A percentile compares a stretch with the other conserved stretches of the same genome.
Conservation (phyloP, 202 grass and related monocot species). For the Saccharum hybrid region DNA sequence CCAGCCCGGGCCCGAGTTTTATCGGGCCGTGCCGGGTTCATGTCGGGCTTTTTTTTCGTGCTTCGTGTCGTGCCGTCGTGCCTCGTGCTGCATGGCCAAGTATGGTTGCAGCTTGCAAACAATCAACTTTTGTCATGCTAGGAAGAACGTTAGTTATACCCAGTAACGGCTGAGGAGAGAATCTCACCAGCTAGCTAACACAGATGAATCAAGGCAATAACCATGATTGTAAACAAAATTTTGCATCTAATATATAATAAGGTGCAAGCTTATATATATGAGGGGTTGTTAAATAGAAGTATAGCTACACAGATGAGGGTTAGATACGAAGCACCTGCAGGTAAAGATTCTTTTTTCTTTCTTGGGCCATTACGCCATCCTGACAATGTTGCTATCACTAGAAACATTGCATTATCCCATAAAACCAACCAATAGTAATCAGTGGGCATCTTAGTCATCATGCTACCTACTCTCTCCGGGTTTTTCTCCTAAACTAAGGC, state of each 20-base stretch:
- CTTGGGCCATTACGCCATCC: constrained; percentile 39
- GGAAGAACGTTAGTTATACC: constrained; percentile 6
- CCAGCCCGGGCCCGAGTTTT: too few species aligned
- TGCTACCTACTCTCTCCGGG: constrained; percentile 43
- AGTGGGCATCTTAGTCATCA: constrained; percentile 55
- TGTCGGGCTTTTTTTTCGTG: too few species aligned
- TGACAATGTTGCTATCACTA: constrained; percentile 47
- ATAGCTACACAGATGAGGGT: constrained; percentile 31
- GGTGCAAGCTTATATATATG: background rate
- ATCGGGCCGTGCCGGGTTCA: too few species aligned
- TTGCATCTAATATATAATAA: constrained; percentile 4
- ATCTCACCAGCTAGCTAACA: background rate
- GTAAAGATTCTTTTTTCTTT: constrained; percentile 45
- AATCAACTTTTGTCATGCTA: constrained; percentile 2
- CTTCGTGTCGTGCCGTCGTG: too few species aligned
- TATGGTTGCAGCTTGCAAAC: constrained; percentile 9
- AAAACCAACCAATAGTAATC: constrained; percentile 59
- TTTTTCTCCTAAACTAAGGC: constrained; percentile 42
- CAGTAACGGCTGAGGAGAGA: constrained; percentile 1
- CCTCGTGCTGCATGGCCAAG: too few species aligned
- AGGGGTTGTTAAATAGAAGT: constrained; percentile 15
- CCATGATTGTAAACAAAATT: background rate
- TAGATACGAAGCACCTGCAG: constrained; percentile 47
- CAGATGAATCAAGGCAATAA: background rate
- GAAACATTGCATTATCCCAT: constrained; percentile 46